Evolutionary conservation across 192 early-diverging fungal species (phyloP).

Genomic region (Backusella morwellensis): DNA sequence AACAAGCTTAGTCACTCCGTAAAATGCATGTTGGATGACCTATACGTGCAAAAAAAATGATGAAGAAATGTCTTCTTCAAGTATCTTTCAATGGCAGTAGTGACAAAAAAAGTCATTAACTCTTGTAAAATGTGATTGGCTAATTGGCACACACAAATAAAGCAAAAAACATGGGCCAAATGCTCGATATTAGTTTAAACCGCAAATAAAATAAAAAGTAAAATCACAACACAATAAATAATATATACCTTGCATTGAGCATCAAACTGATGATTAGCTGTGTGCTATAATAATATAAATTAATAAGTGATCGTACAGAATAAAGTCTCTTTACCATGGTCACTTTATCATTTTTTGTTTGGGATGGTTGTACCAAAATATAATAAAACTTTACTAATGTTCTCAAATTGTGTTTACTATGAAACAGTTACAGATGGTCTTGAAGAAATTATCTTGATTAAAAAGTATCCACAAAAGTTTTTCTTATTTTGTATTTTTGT

Average conservation of each 20-base stretch:
- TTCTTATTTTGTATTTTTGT: no score
- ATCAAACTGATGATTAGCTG: not conserved
- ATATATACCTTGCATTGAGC: not conserved
- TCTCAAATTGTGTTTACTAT: not conserved
- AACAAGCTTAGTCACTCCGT: not conserved
- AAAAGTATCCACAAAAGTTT: no score
- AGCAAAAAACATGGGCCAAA: not conserved
- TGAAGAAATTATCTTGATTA: no score
- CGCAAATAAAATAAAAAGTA: not conserved
- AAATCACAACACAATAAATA: not conserved
- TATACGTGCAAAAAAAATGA: not conserved
- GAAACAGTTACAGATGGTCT: no score
- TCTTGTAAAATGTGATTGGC: not conserved
- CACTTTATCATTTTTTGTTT: not conserved
- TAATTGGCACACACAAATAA: not conserved
- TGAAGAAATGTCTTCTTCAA: not conserved
- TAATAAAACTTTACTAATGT: not conserved
- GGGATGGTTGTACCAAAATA: not conserved
- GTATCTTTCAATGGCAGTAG: not conserved
- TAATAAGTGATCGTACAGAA: not conserved
- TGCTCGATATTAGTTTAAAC: not conserved
- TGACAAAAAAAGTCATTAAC: not conserved
- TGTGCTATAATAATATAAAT: not conserved
- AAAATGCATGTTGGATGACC: not conserved
- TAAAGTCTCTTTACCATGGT: not conserved